Conservation (phyloP, 495 filamentous ascomycete species). For the Hypomontagnella submonticulosa region DNA sequence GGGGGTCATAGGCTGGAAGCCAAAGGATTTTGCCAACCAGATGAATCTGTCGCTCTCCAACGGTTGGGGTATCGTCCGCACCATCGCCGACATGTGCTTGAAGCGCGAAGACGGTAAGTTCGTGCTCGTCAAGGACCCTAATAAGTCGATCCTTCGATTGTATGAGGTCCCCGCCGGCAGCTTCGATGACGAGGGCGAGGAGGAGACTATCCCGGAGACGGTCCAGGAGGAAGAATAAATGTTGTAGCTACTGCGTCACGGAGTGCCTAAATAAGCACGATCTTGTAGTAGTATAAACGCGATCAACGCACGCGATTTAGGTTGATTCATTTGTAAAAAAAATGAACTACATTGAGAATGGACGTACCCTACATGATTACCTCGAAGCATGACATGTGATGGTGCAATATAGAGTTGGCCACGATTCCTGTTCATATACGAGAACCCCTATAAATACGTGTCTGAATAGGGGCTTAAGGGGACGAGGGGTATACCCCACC, state of each 20-base stretch:
- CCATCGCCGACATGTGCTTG: constrained; percentile 90
- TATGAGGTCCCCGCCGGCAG: constrained; percentile 90
- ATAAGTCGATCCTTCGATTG: constrained; percentile 89
- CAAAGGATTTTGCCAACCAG: constrained; percentile 93
- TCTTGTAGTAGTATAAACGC: constrained; percentile 10
- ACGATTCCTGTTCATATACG: too few relatives aligned
- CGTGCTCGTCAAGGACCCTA: constrained; percentile 85
- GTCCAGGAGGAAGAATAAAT: constrained; percentile 50
- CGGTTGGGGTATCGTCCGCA: constrained; percentile 98
- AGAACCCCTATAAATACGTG: too few relatives aligned
- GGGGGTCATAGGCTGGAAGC: constrained; percentile 96
- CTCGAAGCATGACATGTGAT: too few relatives aligned
- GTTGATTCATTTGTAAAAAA: neutral
- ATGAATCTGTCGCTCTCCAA: constrained; percentile 97
- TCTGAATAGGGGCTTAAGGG: constrained; percentile 6
- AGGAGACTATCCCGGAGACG: constrained; percentile 47
- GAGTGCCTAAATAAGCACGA: neutral
- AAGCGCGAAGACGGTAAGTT: constrained; percentile 79
- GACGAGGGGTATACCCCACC: constrained; percentile 33
- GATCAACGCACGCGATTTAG: neutral
- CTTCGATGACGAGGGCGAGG: constrained; percentile 74
- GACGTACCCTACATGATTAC: neutral
- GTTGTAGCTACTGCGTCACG: neutral
- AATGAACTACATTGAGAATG: neutral
- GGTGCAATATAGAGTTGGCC: too few relatives aligned